Base-by-base conservation (phyloP, 2,329 filamentous ascomycete genomes). In the Colletotrichum zoysiae region DNA sequence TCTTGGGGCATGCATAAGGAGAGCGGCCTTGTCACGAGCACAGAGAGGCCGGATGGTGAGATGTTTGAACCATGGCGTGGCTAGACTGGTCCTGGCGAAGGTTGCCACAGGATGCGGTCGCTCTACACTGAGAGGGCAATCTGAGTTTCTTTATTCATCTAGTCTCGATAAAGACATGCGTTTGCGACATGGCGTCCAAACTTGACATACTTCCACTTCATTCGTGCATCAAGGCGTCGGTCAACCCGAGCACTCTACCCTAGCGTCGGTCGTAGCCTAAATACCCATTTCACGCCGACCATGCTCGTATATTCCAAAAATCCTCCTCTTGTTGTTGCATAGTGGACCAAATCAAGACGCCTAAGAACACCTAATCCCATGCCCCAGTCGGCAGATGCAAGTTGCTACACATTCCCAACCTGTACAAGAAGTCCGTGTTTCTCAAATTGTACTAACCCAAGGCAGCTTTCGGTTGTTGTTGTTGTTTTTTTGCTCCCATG, bases 251-350 rank as follows among this genome's bases (percentile, higher is more conserved):
- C 38, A 26, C 46, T 38, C 59, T 65, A 60, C 46, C 38, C 66
- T 60, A 60, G 55, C 65, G 11, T 65, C 66, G 60, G 60, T 65
- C 66, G 59, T 69, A 65, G 65, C 23, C 59, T 30, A 48, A 60
- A 69, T 50, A 48, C 30, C 40, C 33, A 53, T 26, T 59, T 12
- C 26, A 26, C 20, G 59, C 46, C 30, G 30, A 48, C 65, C 65
- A 50, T 64, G 65, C 65, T 69, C 48, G 56, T 71, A 44, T 65
- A 50, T 51, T 30, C 65, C 11, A 51, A 18, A 26, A 14, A 14
- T 44, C 70, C 70, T 60, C 55, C 70, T 72, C 65, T 70, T 72
- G n/a, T 55, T 53, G 40, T 68, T 59, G 58, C 58, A 53, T 48
- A 23, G 20, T 57, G 20, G 11, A 46, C 38, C 57, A 42, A 53